phyloP scores from a whole-genome alignment of 129 eudicot genomes.

The Artemisia annua region DNA sequence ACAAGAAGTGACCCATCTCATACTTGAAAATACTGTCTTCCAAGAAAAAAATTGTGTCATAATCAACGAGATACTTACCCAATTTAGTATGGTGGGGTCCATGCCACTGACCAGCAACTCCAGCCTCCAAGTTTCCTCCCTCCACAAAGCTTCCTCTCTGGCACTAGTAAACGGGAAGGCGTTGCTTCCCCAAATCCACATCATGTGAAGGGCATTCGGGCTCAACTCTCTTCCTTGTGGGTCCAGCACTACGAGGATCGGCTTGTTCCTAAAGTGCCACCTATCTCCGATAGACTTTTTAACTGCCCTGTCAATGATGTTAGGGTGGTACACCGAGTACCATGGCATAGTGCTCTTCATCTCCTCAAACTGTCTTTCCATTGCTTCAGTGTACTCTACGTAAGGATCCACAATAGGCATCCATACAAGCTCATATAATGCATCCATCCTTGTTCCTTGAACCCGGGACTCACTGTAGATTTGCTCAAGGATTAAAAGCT shows the following conservation, averaged over 20 bases:
- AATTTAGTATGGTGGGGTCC: constrained; percentile 46
- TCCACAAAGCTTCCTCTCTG: constrained; percentile 58
- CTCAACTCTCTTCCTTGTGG: constrained; percentile 60
- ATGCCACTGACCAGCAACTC: constrained; percentile 61
- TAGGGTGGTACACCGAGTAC: constrained; percentile 67
- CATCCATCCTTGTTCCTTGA: constrained; percentile 43
- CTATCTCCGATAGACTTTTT: constrained; percentile 46
- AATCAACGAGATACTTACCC: constrained; percentile 45
- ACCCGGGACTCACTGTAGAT: constrained; percentile 50
- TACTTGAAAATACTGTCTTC: background rate
- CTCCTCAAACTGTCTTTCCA: constrained; percentile 46
- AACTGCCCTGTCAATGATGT: constrained; percentile 40
- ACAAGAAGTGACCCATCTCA: background rate
- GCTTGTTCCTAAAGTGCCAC: constrained; percentile 68
- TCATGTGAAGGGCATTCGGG: constrained; percentile 70
- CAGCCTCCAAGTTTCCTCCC: constrained; percentile 62
- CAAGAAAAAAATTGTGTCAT: background rate
- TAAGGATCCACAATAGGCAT: constrained; percentile 57
- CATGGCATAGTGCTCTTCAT: constrained; percentile 51
- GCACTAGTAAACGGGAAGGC: constrained; percentile 62
- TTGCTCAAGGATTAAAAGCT: constrained; percentile 57
- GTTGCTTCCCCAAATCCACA: constrained; percentile 68
- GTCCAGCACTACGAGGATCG: constrained; percentile 63
- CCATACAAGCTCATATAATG: constrained; percentile 60
- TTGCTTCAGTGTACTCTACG: constrained; percentile 39